Evolutionary conservation across 2,329 filamentous ascomycete species (phyloP), one percentile per base, ranked within the genome.

Genomic region (Ceratocystis huliohia): DNA sequence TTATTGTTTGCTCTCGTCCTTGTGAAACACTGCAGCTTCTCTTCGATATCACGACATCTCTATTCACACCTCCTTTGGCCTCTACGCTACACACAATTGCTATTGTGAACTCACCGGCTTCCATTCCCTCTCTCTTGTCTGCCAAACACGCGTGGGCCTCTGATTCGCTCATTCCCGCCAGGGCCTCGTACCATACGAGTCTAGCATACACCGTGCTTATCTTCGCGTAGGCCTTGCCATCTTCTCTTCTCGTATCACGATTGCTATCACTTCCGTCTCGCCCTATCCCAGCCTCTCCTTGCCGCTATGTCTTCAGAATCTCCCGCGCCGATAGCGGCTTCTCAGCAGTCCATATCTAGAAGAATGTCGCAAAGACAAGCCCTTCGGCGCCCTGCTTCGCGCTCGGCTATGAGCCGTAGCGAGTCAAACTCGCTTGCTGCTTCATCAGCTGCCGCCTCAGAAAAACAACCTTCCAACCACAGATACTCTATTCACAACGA

Each of bases 401-500:
- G 82, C 68, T 74, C 78, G 5, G 74, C 76, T 30, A 70, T 80
- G 61, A 75, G 72, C 66, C 77, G 80, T 67, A 76, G 75, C 71
- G 80, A 81, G 66, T 79, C 77, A 68, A 79, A 79, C 64, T 74
- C 76, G 7, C 73, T 72, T 13, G 70, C 73, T n/a, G 69, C 73
- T 1, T 70, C 71, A 17, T 73, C 72, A 8, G 70, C 73, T 20
- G 70, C 72, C 53, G 68, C 71, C 57, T 67, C 73, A 8, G 71
- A 74, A 67, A 70, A 73, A 63, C 76, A 79, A 63, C 10, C 46
- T 15, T 46, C 79, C 65, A 41, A 41, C 13, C 79, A 79, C 67
- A 78, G 79, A 61, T 80, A 77, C 69, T 76, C 74, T n/a, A 72
- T 86, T 74, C 70, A 74, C 70, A 87, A 89, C 71, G 92, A 96